Conservation (phyloP, 768 basidiomycete species). For the Leccinum arenicola region DNA sequence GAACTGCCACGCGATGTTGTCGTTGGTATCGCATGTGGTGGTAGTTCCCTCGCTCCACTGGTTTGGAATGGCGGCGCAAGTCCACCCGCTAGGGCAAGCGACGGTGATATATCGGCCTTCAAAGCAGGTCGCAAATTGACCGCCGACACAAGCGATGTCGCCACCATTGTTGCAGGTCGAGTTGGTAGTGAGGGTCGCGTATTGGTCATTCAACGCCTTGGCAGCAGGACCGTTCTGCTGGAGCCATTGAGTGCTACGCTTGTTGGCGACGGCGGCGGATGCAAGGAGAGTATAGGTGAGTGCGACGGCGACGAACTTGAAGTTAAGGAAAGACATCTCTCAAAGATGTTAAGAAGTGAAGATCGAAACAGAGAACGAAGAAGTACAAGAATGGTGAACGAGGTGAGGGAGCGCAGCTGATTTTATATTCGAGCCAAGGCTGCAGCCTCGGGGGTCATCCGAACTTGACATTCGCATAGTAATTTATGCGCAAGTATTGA, state of each 20-base stretch:
- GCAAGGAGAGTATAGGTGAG: constrained; percentile 16
- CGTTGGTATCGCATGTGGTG: constrained; percentile 16
- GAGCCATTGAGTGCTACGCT: constrained; percentile 18
- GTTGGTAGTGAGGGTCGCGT: constrained; percentile 10
- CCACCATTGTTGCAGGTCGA: constrained; percentile 19
- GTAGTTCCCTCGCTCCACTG: constrained; percentile 20
- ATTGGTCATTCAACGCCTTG: constrained; percentile 23
- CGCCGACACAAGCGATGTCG: constrained; percentile 16
- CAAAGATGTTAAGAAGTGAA: constrained; percentile 11
- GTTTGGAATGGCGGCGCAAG: constrained; percentile 26
- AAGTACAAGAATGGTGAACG: background rate
- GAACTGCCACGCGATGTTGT: constrained; percentile 11
- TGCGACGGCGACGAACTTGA: constrained; percentile 12
- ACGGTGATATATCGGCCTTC: constrained; percentile 11
- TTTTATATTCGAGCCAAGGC: constrained; percentile 8
- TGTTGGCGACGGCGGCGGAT: constrained; percentile 19
- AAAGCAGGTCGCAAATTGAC: constrained; percentile 15
- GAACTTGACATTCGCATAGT: no score
- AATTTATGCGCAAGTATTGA: background rate
- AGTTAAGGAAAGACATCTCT: constrained; percentile 18
- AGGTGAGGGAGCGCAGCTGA: background rate
- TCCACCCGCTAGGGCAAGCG: constrained; percentile 14
- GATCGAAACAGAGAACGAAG: background rate
- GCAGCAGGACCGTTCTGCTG: constrained; percentile 27
- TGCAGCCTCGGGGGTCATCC: background rate